Evolutionary conservation across 2,329 filamentous ascomycete genomes (phyloP), one percentile per base, ranked within the genome.

Genomic region (Trichoderma sp.): DNA sequence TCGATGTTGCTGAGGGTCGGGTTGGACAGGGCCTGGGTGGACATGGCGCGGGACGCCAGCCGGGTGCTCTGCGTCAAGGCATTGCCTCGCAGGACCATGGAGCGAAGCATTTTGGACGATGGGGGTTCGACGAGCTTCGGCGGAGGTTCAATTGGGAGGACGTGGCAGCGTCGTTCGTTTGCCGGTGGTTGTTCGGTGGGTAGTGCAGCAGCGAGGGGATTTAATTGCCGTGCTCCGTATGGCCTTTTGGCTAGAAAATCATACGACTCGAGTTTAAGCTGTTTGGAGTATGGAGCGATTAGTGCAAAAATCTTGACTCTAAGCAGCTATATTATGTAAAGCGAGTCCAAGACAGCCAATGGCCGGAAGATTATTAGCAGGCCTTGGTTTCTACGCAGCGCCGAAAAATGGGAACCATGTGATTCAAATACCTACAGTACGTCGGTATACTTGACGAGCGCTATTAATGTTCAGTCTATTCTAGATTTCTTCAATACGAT

Each of bases 1-100:
- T 99, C 96, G 80, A 99, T 98, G 85, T 97, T 94, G 83, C 93
- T 92, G 79, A 99, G 89, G 70, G 93, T 97, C 76, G 96, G 96
- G 87, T 97, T 98, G 79, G 94, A 96, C 84, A 99, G 96, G 81
- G 95, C 94, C 82, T 97, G 94, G 76, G 92, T 92, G 76, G 91
- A 89, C 77, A 88, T 84, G 79, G 84, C 84, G 75, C 83, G 83
- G 72, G 83, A 80, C 76, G 82, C 80, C 74, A 80, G 77, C 76
- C 82, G 81, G 70, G 69, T 70, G 81, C 79, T 80, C 80, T 80
- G 80, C 79, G 78, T 80, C 76, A 81, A 76, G 77, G 78, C 77
- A 79, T 82, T 81, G 81, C 85, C 86, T 81, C 87, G 81, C 78
- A 86, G 79, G 75, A 84, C 82, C 74, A 82, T 80, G 76, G 84